Evolutionary conservation across 768 basidiomycete genomes (phyloP).

Genomic region (Lyophyllum atratum): DNA sequence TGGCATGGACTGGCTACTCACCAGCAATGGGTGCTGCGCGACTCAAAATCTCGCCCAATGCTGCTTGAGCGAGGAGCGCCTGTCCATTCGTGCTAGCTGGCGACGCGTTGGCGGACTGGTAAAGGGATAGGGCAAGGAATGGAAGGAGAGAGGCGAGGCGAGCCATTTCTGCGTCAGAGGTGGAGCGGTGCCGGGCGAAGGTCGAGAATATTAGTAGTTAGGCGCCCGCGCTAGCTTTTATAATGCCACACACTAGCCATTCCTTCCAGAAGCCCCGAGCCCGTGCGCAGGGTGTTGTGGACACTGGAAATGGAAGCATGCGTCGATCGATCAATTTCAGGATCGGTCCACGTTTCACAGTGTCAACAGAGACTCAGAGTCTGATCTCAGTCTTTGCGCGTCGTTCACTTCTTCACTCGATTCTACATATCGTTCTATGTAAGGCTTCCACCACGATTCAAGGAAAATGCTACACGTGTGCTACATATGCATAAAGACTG

Average conservation of each 20-base stretch:
- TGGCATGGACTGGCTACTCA: constrained; percentile 8
- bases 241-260: not conserved
- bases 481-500: no score
- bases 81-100: constrained; percentile 5
- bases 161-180: not conserved
- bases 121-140: not conserved
- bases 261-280: no score
- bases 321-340: no score
- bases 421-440: no score
- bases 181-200: not conserved
- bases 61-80: constrained; percentile 21
- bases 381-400: no score
- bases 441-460: no score
- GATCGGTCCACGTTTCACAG: no score
- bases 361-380: no score
- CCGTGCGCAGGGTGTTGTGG: no score
- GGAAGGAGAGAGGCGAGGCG: not conserved
- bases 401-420: no score
- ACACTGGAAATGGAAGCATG: no score
- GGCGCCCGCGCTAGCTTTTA: not conserved
- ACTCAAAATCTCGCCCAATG: constrained; percentile 28
- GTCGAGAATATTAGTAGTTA: not conserved
- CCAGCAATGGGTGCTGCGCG: constrained; percentile 35
- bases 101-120: not conserved
- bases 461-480: no score